phyloP scores from a whole-genome alignment of 345 rosid species.

The Lumnitzera racemosa region DNA sequence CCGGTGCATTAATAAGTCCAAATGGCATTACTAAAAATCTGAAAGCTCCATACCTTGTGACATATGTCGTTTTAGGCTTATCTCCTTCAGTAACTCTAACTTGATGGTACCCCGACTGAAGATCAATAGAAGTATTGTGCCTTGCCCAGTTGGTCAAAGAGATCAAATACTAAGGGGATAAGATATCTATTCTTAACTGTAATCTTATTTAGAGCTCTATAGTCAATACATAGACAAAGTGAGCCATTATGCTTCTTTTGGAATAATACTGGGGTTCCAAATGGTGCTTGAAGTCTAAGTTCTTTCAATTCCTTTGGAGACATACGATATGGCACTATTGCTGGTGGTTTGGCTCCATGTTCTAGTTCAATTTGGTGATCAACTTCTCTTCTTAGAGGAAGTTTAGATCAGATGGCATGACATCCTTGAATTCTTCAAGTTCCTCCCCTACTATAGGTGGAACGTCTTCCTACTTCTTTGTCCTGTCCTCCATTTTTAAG shows the following conservation, averaged over 20 bases:
- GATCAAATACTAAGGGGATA: neutral
- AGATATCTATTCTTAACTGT: neutral
- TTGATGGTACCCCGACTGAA: slow-evolving; percentile 2
- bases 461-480: accelerated
- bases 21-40: slow-evolving; percentile 7
- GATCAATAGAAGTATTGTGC: neutral
- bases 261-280: neutral
- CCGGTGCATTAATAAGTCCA: neutral
- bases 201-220: neutral
- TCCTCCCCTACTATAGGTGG: neutral
- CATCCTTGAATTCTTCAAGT: neutral
- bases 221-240: neutral
- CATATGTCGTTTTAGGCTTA: neutral
- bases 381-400: neutral
- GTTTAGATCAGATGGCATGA: neutral
- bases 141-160: neutral
- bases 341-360: neutral
- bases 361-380: neutral
- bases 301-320: neutral
- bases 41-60: neutral
- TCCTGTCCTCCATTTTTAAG: neutral
- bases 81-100: neutral
- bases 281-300: neutral
- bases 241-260: neutral
- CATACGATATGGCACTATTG: neutral